These are phyloP conservation scores for Polygonum maritimum DNA, from an alignment of 148 eudicot genomes.

Conservation along the genomic window DNA sequence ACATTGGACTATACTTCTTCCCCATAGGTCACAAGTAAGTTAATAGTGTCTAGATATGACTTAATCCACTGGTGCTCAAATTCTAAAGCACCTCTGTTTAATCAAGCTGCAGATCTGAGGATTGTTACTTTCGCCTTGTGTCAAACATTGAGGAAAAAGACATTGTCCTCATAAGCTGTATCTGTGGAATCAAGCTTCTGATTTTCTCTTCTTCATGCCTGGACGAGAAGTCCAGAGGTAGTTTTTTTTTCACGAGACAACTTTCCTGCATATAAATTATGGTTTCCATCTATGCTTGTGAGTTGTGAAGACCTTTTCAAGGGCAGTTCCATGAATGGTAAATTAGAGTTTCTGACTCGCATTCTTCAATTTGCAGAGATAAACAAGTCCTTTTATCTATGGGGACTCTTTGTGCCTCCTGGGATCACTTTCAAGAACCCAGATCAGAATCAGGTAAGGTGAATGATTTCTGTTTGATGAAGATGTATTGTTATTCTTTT, in stretches of 20 bases:
- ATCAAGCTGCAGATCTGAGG: constrained; percentile 27
- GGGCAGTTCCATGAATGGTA: not conserved
- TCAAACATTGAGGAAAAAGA: constrained; percentile 32
- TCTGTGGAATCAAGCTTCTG: constrained; percentile 43
- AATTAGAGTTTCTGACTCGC: not conserved
- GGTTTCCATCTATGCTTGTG: not conserved
- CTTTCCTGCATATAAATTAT: not conserved
- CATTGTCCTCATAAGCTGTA: constrained; percentile 29
- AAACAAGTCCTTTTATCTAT: not conserved
- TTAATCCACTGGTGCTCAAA: not conserved
- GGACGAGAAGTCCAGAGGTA: constrained; percentile 35
- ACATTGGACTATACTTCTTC: constrained; percentile 67
- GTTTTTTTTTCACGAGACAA: constrained; percentile 13
- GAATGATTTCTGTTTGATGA: not conserved
- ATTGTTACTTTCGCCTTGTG: constrained; percentile 22
- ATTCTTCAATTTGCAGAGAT: constrained; percentile 3
- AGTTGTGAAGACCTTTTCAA: not conserved
- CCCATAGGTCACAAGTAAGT: constrained; percentile 31
- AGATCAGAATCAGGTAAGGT: not conserved
- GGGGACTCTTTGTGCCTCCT: constrained; percentile 3
- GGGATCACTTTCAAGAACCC: not conserved
- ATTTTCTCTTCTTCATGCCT: constrained; percentile 53
- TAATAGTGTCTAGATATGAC: not conserved
- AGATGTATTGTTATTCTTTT: not conserved
- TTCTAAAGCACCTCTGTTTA: constrained; percentile 4